Percentiles rank a stretch among this genome's conserved stretches.
phyloP scores from a whole-genome alignment of 176 grass and related monocot genomes.

The Tuctoria greenei region DNA sequence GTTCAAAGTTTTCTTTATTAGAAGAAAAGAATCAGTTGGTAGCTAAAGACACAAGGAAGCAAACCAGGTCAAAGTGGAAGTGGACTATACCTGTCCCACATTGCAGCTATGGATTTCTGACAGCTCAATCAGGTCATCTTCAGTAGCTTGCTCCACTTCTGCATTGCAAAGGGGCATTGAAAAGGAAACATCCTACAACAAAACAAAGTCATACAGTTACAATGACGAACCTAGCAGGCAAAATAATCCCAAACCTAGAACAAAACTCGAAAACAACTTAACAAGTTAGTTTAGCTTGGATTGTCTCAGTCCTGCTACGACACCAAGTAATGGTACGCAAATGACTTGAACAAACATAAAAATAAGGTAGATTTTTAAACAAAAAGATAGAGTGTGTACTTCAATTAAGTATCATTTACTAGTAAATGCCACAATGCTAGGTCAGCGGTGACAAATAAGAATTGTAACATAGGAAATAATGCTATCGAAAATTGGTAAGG shows the following conservation, averaged over 20 bases:
- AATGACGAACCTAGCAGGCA: not conserved
- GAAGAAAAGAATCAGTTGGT: not conserved
- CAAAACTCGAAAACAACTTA: not conserved
- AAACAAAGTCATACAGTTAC: conserved; percentile 28
- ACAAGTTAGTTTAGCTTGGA: not conserved
- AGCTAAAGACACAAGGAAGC: not conserved
- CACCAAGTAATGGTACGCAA: not conserved
- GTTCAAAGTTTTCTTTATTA: conserved; percentile 9
- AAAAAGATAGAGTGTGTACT: not conserved
- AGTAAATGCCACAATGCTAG: no score
- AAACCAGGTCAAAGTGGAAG: conserved; percentile 2
- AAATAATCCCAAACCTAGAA: not conserved
- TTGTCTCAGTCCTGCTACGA: not conserved
- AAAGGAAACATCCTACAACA: conserved; percentile 64
- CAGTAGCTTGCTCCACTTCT: conserved; percentile 67
- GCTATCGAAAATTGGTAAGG: not conserved
- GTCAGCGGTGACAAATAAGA: not conserved
- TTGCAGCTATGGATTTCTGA: conserved; percentile 82
- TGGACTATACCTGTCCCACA: conserved; percentile 71
- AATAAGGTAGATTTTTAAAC: not conserved
- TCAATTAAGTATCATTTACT: conserved; percentile 8
- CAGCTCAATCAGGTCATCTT: conserved; percentile 82
- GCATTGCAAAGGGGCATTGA: conserved; percentile 77
- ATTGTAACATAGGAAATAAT: not conserved
- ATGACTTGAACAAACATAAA: conserved; percentile 22